Evolutionary conservation across 192 early-diverging fungal species (phyloP).

Genomic region (Entophlyctis luteolus): DNA sequence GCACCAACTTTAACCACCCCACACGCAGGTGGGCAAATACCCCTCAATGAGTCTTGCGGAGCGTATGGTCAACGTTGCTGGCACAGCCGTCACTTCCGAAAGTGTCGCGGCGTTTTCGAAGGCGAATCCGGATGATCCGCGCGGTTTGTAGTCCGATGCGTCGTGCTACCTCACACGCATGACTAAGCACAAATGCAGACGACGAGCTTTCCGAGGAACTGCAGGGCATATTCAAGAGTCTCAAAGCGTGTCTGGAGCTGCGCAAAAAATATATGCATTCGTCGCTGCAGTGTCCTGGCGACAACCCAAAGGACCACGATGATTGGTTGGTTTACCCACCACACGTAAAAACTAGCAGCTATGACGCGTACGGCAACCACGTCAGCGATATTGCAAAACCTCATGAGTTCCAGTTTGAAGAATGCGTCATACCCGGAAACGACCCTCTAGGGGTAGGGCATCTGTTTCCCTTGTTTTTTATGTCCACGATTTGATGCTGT

Average conservation of each 20-base stretch:
- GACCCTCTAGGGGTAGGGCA: conserved; percentile 36
- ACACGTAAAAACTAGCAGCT: conserved; percentile 64
- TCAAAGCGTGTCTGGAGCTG: conserved; percentile 72
- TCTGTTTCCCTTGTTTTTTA: not conserved
- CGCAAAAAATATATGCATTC: conserved; percentile 82
- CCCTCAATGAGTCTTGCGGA: conserved; percentile 46
- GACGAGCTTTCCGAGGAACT: conserved; percentile 62
- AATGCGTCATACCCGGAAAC: conserved; percentile 37
- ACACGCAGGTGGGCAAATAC: conserved; percentile 28
- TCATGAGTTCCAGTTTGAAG: conserved; percentile 40
- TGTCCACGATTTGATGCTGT: not conserved
- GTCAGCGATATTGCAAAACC: not conserved
- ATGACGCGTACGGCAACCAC: not conserved
- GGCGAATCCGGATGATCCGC: conserved; percentile 20
- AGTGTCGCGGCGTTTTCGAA: conserved; percentile 38
- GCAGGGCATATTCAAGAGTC: conserved; percentile 52
- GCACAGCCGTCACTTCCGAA: conserved; percentile 51
- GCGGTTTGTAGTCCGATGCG: not conserved
- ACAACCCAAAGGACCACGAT: conserved; percentile 78
- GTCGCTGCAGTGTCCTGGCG: conserved; percentile 64
- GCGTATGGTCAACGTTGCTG: conserved; percentile 48
- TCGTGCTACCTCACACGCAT: not conserved
- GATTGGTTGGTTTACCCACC: conserved; percentile 84
- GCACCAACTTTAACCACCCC: no score
- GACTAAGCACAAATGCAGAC: conserved; percentile 27